Conservation (phyloP, 768 basidiomycete genomes). For the Kwoniella heveanensis region DNA sequence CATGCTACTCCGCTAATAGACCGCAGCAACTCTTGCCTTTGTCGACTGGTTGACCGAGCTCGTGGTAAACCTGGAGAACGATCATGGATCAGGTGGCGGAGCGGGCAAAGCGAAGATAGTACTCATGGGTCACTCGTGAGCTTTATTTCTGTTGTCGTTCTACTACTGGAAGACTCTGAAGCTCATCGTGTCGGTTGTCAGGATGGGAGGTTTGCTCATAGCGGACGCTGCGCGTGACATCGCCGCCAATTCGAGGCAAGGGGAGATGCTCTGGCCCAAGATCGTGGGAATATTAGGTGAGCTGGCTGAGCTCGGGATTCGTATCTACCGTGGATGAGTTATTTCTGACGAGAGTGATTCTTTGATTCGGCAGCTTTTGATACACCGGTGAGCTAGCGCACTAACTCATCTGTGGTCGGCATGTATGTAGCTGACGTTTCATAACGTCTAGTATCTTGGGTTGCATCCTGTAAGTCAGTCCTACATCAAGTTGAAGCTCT, state of each 20-base stretch:
- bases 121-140: constrained; percentile 73
- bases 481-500: no score
- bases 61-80: constrained; percentile 80
- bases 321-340: background rate
- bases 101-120: constrained; percentile 67
- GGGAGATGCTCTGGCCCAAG: constrained; percentile 79
- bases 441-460: constrained; percentile 70
- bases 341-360: background rate
- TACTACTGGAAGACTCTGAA: no score
- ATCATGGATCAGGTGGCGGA: constrained; percentile 68
- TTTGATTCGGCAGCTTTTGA: constrained; percentile 68
- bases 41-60: constrained; percentile 90
- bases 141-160: no score
- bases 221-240: constrained; percentile 82
- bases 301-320: no score
- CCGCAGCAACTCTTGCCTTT: constrained; percentile 78
- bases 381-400: constrained; percentile 71
- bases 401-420: no score
- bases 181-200: constrained; percentile 48
- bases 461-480: constrained; percentile 69
- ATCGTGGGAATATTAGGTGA: constrained; percentile 65
- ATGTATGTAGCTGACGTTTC: constrained; percentile 21
- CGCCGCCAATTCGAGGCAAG: constrained; percentile 66
- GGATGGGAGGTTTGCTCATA: constrained; percentile 89
- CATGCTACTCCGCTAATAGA: constrained; percentile 58